Percentiles rank a stretch among this genome's conserved stretches.
Conservation (phyloP, 768 basidiomycete genomes). For the Holtermannia corniformis region DNA sequence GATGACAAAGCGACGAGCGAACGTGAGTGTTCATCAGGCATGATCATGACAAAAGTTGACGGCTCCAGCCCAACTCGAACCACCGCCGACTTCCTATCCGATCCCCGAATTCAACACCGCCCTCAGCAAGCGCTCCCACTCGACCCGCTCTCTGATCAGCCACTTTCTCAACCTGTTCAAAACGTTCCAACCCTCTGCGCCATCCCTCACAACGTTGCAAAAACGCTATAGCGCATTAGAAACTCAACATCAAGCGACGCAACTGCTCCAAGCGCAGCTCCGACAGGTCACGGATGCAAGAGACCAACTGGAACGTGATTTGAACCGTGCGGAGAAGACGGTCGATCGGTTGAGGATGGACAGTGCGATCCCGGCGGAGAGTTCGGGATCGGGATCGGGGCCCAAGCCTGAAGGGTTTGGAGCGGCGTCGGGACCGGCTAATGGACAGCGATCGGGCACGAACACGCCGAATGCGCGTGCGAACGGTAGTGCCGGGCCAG, state of each 20-base stretch:
- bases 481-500: too few species aligned
- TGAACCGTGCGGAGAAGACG: constrained; percentile 21
- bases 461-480: neutral
- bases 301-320: constrained; percentile 17
- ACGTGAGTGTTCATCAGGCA: constrained; percentile 15
- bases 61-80: constrained; percentile 21
- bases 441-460: neutral
- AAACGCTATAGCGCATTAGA: constrained; percentile 14
- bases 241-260: neutral
- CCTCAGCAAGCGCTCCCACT: constrained; percentile 4
- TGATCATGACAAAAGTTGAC: constrained; percentile 1
- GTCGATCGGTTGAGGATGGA: constrained; percentile 23
- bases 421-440: too few species aligned
- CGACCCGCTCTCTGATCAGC: neutral
- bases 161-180: too few species aligned
- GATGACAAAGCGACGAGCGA: constrained; percentile 11
- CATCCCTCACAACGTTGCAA: too few species aligned
- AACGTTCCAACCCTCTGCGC: too few species aligned
- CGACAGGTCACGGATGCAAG: constrained; percentile 8
- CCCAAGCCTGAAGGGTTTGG: too few species aligned
- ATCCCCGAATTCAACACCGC: constrained; percentile 22
- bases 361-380: neutral
- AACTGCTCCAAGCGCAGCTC: constrained; percentile 19
- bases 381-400: neutral
- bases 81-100: constrained; percentile 1